Base-by-base conservation (phyloP, 179 eudicot genomes). In the Beta lomatogona region DNA sequence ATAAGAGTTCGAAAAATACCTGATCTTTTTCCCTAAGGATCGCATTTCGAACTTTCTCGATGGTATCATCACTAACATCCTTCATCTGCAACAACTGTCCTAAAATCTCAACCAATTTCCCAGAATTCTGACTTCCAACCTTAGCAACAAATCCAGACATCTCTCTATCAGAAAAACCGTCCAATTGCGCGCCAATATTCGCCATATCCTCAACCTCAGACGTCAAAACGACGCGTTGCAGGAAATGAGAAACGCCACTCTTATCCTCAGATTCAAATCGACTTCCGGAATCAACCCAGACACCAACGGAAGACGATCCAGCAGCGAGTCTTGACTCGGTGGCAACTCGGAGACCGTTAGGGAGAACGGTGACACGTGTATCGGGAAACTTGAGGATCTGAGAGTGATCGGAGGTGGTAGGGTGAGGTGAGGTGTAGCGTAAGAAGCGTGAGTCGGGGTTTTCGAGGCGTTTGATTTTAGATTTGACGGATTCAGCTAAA, bases 331-430 rank as follows among this genome's bases (percentile, higher is more conserved):
- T 82, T 0, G 95, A 89, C 87, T 94, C 92, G 66, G 96, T 91
- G 78, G 95, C 97, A 59, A 94, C 88, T 0, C 97, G 94, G 73
- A 94, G 91, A 67, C 98, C 96, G 80, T 86, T 89, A 15, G 95
- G 92, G 59, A 94, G 93, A 4, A 89, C 83, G n/a, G 95, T 90
- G 90, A 94, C 57, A 3, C 87, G 85, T 2, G 97, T 93, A 2
- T 45, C 77, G 0, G 98, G 98, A 28, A 85, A 87, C 54, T 87
- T 72, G 60, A 93, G 90, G 84, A 89, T 86, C 15, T 88, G 77
- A 12, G 88, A 75, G 86, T 89, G 88, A 66, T 87, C 88, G 55
- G 89, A 3, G 45, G 78, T 25, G 81, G 83, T 78, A 3, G 95
- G 95, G 73, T 85, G 64, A 0, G 93, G 93, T 0, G 95, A 90